A percentile compares a stretch with the other conserved stretches of the same genome.
These are phyloP conservation scores for Plasmodium coatneyi DNA, from an alignment of 169 alveolate species.

Conservation along the genomic window DNA sequence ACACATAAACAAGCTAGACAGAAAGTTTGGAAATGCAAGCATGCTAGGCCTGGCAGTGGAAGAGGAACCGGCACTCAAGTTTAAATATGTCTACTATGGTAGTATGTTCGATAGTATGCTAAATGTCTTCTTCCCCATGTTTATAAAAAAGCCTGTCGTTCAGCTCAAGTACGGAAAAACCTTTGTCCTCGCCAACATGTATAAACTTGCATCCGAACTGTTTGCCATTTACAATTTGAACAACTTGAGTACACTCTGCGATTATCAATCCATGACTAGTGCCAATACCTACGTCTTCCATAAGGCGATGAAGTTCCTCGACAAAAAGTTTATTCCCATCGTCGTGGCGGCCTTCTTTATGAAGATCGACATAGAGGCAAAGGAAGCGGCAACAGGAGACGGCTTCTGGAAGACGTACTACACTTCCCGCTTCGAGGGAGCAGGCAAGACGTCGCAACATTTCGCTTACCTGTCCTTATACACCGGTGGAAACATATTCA, in stretches of 20 bases:
- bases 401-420: neutral
- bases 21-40: conserved; percentile 26
- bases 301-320: conserved; percentile 30
- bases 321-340: conserved; percentile 15
- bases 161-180: conserved; percentile 67
- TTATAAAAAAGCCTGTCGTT: conserved; percentile 36
- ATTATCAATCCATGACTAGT: conserved; percentile 42
- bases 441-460: neutral
- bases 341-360: neutral
- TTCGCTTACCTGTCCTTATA: neutral
- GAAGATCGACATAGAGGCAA: neutral
- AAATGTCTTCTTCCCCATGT: conserved; percentile 51
- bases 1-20: conserved; percentile 34
- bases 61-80: conserved; percentile 42
- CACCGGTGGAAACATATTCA: conserved; percentile 1
- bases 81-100: conserved; percentile 21
- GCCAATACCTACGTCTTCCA: conserved; percentile 19
- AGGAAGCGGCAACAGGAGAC: neutral
- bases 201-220: conserved; percentile 6
- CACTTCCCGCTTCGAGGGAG: neutral
- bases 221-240: conserved; percentile 29
- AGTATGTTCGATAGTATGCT: conserved; percentile 37
- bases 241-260: conserved; percentile 37
- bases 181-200: conserved; percentile 59
- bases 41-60: conserved; percentile 27